Evolutionary conservation across 176 grass and related monocot genomes (phyloP), one percentile per base, ranked within the genome.

Genomic region (Cocos nucifera): DNA sequence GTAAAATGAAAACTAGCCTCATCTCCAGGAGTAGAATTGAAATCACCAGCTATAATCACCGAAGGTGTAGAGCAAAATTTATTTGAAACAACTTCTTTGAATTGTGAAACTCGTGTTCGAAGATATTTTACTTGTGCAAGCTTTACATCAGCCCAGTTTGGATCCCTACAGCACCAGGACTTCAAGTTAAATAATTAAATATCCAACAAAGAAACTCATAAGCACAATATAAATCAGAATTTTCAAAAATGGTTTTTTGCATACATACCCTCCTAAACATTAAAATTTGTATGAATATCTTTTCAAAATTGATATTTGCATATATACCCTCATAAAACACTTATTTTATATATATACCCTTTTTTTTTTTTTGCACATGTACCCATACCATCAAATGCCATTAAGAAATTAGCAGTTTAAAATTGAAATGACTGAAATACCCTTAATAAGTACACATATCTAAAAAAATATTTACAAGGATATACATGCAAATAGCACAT

Each of bases 61-160:
- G 84, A 87, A 82, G 86, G 84, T 32, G 62, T 69, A 51, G 78
- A 88, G 54, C 61, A 73, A 68, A 65, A 91, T 82, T 81, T 88
- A 76, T 71, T 77, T 16, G 81, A 83, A 50, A 97, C 61, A 66
- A 63, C 61, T 78, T 91, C 79, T 72, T 82, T 69, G 56, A 97
- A 97, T 55, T 90, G 64, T 22, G 76, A 85, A 54, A 91, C 71
- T 76, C 84, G 79, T 0, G 59, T 80, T 71, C 88, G 69, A 80
- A 97, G 84, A 88, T 97, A 97, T 32, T 91, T 97, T 69, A 65
- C 92, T 73, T 97, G 92, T 49, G 87, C 84, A 30, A 97, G 78
- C 70, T 97, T 91, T 78, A 97, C 84, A 76, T 97, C 87, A 56
- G 80, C 80, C 84, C 65, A 97, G 54, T 85, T 61, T 78, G 87